Conservation (phyloP, 192 early-diverging fungal genomes). For the Coemansia sp. region DNA sequence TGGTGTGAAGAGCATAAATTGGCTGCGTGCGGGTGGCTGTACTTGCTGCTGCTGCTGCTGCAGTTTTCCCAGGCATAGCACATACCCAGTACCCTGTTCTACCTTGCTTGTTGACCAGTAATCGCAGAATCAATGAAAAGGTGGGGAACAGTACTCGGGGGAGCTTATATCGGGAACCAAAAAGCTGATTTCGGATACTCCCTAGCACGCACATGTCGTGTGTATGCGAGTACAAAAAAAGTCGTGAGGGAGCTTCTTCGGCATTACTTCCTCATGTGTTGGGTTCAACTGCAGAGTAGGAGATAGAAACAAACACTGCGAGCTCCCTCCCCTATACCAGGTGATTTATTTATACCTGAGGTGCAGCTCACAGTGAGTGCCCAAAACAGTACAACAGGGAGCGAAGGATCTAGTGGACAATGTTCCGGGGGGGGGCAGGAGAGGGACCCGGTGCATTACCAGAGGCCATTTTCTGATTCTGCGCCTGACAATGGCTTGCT, state of each 20-base stretch:
- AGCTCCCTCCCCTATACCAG: background rate
- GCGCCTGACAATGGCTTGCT: background rate
- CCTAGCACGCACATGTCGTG: background rate
- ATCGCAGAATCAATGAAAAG: background rate
- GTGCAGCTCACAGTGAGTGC: background rate
- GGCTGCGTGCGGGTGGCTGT: background rate
- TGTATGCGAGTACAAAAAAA: background rate
- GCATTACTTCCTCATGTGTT: background rate
- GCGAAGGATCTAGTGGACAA: background rate
- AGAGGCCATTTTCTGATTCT: background rate
- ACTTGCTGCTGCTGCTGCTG: background rate
- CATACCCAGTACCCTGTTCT: background rate
- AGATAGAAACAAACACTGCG: background rate
- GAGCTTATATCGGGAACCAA: background rate
- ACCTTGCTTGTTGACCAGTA: background rate
- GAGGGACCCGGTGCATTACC: background rate
- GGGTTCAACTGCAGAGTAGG: background rate
- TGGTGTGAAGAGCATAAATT: background rate
- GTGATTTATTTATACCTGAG: background rate
- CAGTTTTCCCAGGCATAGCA: background rate
- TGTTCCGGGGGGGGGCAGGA: background rate
- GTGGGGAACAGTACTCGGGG: background rate
- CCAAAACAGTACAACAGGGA: background rate
- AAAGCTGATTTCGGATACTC: background rate
- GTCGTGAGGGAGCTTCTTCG: background rate